phyloP scores from a whole-genome alignment of 1,284 basidiomycete genomes.

The Lignosus rhinocerotis region DNA sequence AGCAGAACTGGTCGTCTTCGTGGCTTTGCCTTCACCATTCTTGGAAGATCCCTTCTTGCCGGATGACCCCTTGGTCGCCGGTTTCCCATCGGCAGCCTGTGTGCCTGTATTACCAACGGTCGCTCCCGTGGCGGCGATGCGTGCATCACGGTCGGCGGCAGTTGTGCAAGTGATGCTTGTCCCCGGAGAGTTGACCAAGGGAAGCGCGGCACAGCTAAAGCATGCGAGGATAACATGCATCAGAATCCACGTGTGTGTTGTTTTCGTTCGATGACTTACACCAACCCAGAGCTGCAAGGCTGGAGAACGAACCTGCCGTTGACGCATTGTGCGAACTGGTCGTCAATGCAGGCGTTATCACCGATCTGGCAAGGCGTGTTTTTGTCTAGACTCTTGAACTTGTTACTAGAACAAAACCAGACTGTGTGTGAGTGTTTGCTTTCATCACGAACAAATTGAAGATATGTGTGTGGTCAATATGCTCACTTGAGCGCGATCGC shows the following conservation, averaged over 20 bases:
- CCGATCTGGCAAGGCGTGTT: constrained; percentile 45
- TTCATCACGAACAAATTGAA: constrained; percentile 8
- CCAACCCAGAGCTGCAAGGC: constrained; percentile 42
- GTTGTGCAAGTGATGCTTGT: constrained; percentile 51
- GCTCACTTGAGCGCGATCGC: constrained; percentile 55
- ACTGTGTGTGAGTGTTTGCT: constrained; percentile 5
- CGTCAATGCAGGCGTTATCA: constrained; percentile 48
- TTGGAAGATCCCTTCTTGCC: not conserved
- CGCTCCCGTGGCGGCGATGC: constrained; percentile 44
- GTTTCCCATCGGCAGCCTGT: not conserved
- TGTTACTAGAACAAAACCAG: constrained; percentile 35
- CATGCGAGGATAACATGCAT: not conserved
- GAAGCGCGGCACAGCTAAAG: constrained; percentile 54
- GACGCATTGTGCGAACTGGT: constrained; percentile 52
- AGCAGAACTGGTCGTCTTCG: constrained; percentile 1
- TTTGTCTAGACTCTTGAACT: constrained; percentile 45
- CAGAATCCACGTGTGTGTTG: not conserved
- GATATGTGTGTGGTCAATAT: not conserved
- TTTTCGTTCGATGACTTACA: constrained; percentile 36
- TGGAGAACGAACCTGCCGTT: constrained; percentile 46
- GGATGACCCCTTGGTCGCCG: not conserved
- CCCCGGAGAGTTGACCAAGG: constrained; percentile 44
- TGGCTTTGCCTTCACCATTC: not conserved
- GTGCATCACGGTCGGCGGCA: constrained; percentile 37
- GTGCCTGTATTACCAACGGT: constrained; percentile 11